Evolutionary conservation across 148 eudicot species (phyloP), one percentile per base, ranked within the genome.

Genomic region (Agrostemma githago): DNA sequence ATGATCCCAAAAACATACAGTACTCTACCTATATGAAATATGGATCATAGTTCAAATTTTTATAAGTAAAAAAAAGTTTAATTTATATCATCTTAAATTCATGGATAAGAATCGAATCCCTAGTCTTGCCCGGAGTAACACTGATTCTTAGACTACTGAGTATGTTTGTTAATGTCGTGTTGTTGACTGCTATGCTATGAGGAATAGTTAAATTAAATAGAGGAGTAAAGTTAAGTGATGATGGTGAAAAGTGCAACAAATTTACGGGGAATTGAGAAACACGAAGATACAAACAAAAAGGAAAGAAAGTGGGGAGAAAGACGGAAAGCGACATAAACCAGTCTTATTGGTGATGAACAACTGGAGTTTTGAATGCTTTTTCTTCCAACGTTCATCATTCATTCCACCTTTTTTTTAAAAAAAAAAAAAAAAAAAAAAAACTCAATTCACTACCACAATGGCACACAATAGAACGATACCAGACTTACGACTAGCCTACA

Each of bases 321-420:
- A 68, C 58, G 71, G 71, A 68, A 68, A 68, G 68, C n/a, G 68
- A 65, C 68, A 15, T 9, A 65, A 65, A 39, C 46, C 68, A 4
- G 68, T 65, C 39, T 65, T 37, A 40, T 43, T 65, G 20, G 71
- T 68, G 71, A 20, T 46, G 3, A 44, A 68, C 71, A 68, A 68
- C 58, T 68, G 58, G 71, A 68, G 48, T 68, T 68, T 68, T 11
- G 57, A 68, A 68, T 46, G 60, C 60, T 54, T 51, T 70, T 20
- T 69, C 2, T 21, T 46, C 72, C 8, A 37, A 70, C 61, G 14
- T 51, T 70, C 9, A 70, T 70, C 42, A 70, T 70, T 70, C 43
- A 46, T 26, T 70, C 43, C 72, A 54, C 43, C 20, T 2, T 70
- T 42, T 10, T 5, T 70, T 70, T 70, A n/a, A n/a, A n/a, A n/a